Percentiles rank a stretch among this genome's conserved stretches.
phyloP scores from a whole-genome alignment of 140 eudicot genomes.

The Ambrosia hybrid region DNA sequence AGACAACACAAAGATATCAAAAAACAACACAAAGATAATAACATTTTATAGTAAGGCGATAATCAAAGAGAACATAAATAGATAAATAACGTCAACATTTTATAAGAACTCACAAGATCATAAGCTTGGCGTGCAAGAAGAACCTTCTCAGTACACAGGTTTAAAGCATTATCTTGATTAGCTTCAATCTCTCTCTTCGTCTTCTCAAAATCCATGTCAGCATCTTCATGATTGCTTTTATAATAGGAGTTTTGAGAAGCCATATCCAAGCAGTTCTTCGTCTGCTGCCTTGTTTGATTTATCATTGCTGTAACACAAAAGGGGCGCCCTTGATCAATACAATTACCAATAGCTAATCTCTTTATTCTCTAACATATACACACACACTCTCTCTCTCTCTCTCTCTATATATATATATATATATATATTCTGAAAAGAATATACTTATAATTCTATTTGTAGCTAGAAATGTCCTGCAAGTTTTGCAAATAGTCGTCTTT shows the following conservation, averaged over 20 bases:
- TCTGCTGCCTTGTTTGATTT: constrained; percentile 93
- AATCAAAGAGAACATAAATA: not conserved
- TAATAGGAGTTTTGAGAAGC: constrained; percentile 53
- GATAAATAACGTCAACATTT: not conserved
- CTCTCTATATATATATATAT: too few species aligned
- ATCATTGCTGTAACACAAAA: constrained; percentile 58
- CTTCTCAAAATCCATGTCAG: constrained; percentile 58
- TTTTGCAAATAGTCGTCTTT: too few species aligned
- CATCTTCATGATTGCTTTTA: constrained; percentile 52
- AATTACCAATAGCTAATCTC: not conserved
- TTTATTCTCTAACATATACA: not conserved
- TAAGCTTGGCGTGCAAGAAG: constrained; percentile 92
- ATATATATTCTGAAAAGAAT: too few species aligned
- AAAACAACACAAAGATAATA: too few species aligned
- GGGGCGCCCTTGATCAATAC: not conserved
- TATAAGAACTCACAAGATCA: constrained; percentile 69
- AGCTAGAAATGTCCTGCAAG: too few species aligned
- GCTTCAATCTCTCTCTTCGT: constrained; percentile 68
- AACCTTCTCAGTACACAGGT: constrained; percentile 90
- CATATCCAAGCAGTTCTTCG: constrained; percentile 70
- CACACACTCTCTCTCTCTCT: too few species aligned
- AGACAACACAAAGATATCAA: too few species aligned
- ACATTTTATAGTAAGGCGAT: not conserved
- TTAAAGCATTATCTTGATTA: constrained; percentile 81
- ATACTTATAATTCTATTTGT: too few species aligned